These are phyloP conservation scores for Candida namnaoensis DNA, from an alignment of 805 yeast genomes.

Conservation along the genomic window DNA sequence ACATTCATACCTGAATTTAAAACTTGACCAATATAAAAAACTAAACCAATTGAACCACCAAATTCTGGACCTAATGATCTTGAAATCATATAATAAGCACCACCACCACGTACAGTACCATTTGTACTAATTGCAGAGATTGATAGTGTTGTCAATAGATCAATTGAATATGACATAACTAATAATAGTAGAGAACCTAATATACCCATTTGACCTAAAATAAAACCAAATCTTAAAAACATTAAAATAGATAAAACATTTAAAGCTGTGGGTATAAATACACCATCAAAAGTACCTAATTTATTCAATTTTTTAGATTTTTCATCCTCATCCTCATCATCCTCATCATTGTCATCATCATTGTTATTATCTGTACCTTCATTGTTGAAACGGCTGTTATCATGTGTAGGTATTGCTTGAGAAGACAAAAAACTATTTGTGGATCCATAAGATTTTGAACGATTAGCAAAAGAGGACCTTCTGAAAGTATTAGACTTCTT, in stretches of 20 bases:
- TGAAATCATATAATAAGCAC: conserved; percentile 96
- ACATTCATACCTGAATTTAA: conserved; percentile 88
- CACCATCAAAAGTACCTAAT: conserved; percentile 80
- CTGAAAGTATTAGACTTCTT: conserved; percentile 1
- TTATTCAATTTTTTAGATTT: conserved; percentile 29
- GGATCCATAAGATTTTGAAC: neutral
- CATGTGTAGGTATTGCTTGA: neutral
- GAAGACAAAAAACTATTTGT: too few species aligned
- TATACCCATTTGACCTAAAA: conserved; percentile 90
- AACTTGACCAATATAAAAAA: conserved; percentile 91
- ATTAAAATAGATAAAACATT: conserved; percentile 90
- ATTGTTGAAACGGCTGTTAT: neutral
- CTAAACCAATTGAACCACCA: conserved; percentile 95
- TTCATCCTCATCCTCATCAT: conserved; percentile 5
- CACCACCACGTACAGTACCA: conserved; percentile 97
- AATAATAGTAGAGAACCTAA: conserved; percentile 65
- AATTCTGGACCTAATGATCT: conserved; percentile 95
- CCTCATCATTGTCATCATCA: conserved; percentile 2
- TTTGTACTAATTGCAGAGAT: conserved; percentile 95
- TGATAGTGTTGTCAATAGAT: conserved; percentile 78
- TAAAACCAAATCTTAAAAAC: conserved; percentile 93
- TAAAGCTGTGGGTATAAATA: conserved; percentile 86
- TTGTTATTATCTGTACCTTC: neutral
- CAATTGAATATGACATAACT: conserved; percentile 67
- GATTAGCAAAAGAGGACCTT: neutral